Base-by-base conservation (phyloP, 768 basidiomycete species). In the Hygrophorus pudorinus region DNA sequence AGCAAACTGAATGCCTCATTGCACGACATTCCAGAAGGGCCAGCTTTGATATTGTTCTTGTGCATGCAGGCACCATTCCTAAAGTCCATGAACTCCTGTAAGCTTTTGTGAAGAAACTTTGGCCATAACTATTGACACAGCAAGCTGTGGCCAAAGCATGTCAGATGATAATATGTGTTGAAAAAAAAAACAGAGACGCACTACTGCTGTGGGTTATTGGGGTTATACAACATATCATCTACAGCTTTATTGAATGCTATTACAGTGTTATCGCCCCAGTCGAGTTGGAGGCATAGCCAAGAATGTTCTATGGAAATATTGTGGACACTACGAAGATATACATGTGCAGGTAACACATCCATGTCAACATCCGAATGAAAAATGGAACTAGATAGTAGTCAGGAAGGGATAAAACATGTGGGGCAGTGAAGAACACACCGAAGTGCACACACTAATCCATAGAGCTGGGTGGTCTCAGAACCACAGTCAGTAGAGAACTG, bases 401-500 rank as follows among this genome's bases (percentile, higher is more conserved):
- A 42, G 8, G 2, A 3, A 13, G 45, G 13, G 10, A 18, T 27
- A 34, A 42, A 14, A 9, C 20, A 16, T 6, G 8, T 36, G 12
- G 10, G 10, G 37, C 14, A 13, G 7, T n/a, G 20, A 37, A 17
- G 7, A 24, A 47, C 42, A 9, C 40, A 62, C 64, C 59, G 33
- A 0, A 65, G 41, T 0, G 53, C 56, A 41, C 56, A 59, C 0
- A 52, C 55, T 16, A 62, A 45, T 16, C 50, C 63, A 52, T 41
- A 62, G 2, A 64, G 21, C n/a, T 45, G 17, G 0, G 47, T 56
- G 1, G 58, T 61, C 47, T 64, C 59, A 1, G 49, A 48, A 1
- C 63, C 60, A 43, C 60, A 59, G 46, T 66, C 62, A 1, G 60
- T 64, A 1, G 56, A 60, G 5, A 41, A 51, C 42, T 64, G 63